phyloP scores from a whole-genome alignment of 768 basidiomycete species.

The Porpolomopsis calyptriformis region DNA sequence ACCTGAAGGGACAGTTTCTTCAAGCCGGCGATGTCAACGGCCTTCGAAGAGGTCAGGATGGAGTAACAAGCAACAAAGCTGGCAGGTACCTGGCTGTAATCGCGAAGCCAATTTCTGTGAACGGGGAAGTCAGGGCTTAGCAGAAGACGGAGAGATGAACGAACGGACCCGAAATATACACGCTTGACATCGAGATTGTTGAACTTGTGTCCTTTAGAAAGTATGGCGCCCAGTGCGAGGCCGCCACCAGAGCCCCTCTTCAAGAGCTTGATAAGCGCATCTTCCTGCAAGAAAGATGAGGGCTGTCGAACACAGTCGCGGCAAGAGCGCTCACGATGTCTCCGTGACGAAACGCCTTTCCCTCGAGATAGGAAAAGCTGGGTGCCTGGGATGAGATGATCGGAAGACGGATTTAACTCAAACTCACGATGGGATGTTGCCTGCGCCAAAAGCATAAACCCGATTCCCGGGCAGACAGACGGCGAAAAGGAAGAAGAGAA shows the following conservation, averaged over 20 bases:
- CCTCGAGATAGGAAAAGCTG: slow-evolving; percentile 80
- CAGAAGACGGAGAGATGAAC: not conserved
- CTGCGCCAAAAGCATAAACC: slow-evolving; percentile 70
- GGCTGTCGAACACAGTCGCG: slow-evolving; percentile 13
- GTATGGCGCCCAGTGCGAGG: slow-evolving; percentile 46
- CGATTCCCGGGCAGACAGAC: slow-evolving; percentile 47
- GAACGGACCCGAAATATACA: slow-evolving; percentile 64
- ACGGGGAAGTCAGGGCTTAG: slow-evolving; percentile 1
- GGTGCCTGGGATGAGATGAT: slow-evolving; percentile 10
- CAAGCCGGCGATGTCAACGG: slow-evolving; percentile 72
- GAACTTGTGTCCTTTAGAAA: slow-evolving; percentile 65
- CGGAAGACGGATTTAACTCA: slow-evolving; percentile 6
- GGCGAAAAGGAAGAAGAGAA: slow-evolving; percentile 40
- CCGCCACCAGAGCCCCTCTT: slow-evolving; percentile 46
- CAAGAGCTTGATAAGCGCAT: slow-evolving; percentile 47
- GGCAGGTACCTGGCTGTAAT: slow-evolving; percentile 61
- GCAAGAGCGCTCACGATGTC: slow-evolving; percentile 52
- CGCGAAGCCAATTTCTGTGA: slow-evolving; percentile 73
- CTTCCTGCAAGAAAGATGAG: slow-evolving; percentile 41
- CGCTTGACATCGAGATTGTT: slow-evolving; percentile 73
- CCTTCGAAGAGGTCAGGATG: slow-evolving; percentile 28
- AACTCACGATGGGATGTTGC: slow-evolving; percentile 70
- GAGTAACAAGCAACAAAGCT: not conserved
- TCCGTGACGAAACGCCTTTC: slow-evolving; percentile 77
- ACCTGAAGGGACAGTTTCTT: slow-evolving; percentile 65